Conservation (phyloP, 2,329 filamentous ascomycete species). For the Aspergillus sp. region DNA sequence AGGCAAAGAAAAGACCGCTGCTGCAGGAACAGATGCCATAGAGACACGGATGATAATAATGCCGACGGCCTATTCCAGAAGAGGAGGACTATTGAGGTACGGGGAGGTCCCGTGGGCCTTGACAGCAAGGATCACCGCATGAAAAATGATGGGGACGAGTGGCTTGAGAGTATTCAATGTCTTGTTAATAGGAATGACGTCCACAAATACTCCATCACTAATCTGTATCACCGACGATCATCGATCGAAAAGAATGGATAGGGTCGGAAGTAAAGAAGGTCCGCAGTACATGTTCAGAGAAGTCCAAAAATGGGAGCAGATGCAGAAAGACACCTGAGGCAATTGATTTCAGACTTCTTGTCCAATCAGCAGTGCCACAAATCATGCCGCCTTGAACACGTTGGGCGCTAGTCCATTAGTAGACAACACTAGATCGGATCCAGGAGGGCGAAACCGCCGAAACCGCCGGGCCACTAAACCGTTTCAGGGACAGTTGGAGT, state of each 20-base stretch:
- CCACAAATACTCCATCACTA: not conserved
- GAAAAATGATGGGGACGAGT: not conserved
- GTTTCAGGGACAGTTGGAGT: not conserved
- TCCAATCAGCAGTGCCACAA: not conserved
- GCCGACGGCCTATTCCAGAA: constrained; percentile 10
- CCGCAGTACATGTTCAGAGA: not conserved
- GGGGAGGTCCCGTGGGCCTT: constrained; percentile 14
- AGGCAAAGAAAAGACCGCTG: constrained; percentile 42
- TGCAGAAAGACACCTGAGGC: not conserved
- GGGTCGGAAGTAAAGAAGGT: not conserved
- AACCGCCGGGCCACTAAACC: constrained; percentile 7
- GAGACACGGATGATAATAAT: constrained; percentile 8
- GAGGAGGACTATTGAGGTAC: not conserved
- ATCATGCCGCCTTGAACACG: not conserved
- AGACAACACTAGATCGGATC: not conserved
- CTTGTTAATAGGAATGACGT: not conserved
- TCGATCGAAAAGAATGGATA: not conserved
- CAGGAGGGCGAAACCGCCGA: constrained; percentile 5
- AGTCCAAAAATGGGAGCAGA: not conserved
- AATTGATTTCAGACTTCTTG: too few relatives aligned
- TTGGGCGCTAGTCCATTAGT: not conserved
- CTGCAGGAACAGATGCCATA: constrained; percentile 35
- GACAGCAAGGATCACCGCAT: constrained; percentile 6
- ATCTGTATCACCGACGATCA: not conserved
- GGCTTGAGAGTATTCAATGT: not conserved